Evolutionary conservation across 345 rosid genomes (phyloP), one percentile per base, ranked within the genome.

Genomic region (Salix caprea): DNA sequence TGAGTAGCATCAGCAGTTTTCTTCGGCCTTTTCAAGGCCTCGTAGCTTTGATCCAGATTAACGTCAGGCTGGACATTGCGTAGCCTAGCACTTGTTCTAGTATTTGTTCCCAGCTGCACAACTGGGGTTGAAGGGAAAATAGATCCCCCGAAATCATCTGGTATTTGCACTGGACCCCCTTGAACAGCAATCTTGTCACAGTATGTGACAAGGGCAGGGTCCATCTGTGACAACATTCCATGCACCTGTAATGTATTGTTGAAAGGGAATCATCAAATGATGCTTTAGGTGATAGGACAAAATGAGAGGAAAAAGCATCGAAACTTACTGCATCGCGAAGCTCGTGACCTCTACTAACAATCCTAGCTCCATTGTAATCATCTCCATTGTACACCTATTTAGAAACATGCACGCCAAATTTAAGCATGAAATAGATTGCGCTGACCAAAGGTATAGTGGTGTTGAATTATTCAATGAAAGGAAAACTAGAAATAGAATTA

Each of bases 221-320:
- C 99, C 97, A 96, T 94, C 86, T 96, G 97, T n/a, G 99, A 87
- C 75, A 96, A 80, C 99, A 96, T 94, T 81, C 97, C 97, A 72
- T 92, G 91, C 77, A 96, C 99, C 99, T 96, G 86, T 70, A 79
- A 74, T 34, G 76, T 28, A 34, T 54, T 60, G 39, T 50, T 30
- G 16, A 24, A 28, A 50, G 37, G 40, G 19, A 13, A 14, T 72
- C 42, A 37, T 23, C 9, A n/a, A n/a, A 24, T 61, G 34, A 76
- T 54, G 18, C 60, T 32, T 14, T 0, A 13, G 61, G 28, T 28
- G 39, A 42, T 3, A 16, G 34, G 3, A 16, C 7, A 37, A 14
- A 2, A n/a, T 12, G 24, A 32, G 60, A 67, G 64, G 8, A 2
- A 11, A 28, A 64, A 36, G 65, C 2, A 39, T 74, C 68, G 6